phyloP scores from a whole-genome alignment of 495 filamentous ascomycete species.

The Aspergillus diversus region DNA sequence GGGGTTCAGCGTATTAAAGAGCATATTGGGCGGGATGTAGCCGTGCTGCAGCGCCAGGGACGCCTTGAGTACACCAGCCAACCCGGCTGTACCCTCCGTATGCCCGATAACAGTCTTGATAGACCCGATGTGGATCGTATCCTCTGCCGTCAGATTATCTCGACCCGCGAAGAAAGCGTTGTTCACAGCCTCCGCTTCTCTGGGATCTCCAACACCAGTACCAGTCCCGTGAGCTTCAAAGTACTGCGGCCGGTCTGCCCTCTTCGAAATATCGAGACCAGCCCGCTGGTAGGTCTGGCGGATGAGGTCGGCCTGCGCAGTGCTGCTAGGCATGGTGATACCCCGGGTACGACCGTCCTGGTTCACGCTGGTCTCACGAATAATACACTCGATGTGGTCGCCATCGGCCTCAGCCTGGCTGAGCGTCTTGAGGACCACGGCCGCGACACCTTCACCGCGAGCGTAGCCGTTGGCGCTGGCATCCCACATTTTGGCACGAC shows the following conservation, averaged over 20 bases:
- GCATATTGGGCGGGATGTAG: background rate
- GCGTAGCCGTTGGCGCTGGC: slow-evolving; percentile 35
- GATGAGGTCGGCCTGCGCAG: slow-evolving; percentile 39
- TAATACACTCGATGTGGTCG: slow-evolving; percentile 28
- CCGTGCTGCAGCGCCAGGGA: background rate
- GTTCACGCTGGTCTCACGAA: slow-evolving; percentile 30
- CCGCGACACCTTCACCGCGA: slow-evolving; percentile 37
- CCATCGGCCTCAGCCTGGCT: slow-evolving; percentile 21
- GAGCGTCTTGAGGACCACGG: slow-evolving; percentile 31
- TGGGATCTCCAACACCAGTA: slow-evolving; percentile 46
- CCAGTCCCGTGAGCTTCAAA: slow-evolving; percentile 49
- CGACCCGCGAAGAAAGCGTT: slow-evolving; percentile 27
- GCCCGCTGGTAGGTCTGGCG: slow-evolving; percentile 35
- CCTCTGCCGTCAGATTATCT: background rate
- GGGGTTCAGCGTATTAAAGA: background rate
- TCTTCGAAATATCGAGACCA: slow-evolving; percentile 36
- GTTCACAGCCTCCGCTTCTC: slow-evolving; percentile 41
- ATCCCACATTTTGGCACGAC: slow-evolving; percentile 31
- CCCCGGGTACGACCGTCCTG: slow-evolving; percentile 27
- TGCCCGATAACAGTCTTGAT: slow-evolving; percentile 7
- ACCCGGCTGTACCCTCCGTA: background rate
- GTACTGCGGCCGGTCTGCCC: slow-evolving; percentile 37
- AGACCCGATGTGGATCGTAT: background rate
- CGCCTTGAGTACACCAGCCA: background rate
- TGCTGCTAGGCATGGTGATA: slow-evolving; percentile 31